Percentiles rank a stretch among this genome's conserved stretches.
phyloP scores from a whole-genome alignment of 2,329 filamentous ascomycete species.

The Phialocephala sp. region DNA sequence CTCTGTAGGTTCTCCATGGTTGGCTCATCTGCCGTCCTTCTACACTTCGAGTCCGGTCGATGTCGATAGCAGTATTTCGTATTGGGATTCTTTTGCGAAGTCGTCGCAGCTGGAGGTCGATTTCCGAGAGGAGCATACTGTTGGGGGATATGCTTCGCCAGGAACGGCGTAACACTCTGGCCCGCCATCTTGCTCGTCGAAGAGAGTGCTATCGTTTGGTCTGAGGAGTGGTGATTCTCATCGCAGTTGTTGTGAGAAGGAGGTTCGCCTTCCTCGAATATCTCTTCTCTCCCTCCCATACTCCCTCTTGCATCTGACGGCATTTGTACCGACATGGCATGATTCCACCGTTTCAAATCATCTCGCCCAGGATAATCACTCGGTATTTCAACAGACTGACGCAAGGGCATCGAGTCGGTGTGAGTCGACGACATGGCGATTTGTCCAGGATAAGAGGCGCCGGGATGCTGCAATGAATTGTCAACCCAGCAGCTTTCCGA shows the following conservation, averaged over 20 bases:
- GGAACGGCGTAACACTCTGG: slow-evolving; percentile 65
- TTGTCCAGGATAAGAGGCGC: slow-evolving; percentile 10
- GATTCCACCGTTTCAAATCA: slow-evolving; percentile 22
- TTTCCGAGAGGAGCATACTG: slow-evolving; percentile 81
- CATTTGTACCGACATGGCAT: slow-evolving; percentile 27
- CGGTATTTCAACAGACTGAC: slow-evolving; percentile 38
- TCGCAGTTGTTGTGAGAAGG: slow-evolving; percentile 38
- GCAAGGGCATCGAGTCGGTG: slow-evolving; percentile 32
- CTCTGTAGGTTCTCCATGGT: slow-evolving; percentile 95
- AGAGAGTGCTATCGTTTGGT: slow-evolving; percentile 37
- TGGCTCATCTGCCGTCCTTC: slow-evolving; percentile 88
- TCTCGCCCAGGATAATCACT: slow-evolving; percentile 22
- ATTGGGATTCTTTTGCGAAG: slow-evolving; percentile 63
- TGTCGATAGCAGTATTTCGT: slow-evolving; percentile 97
- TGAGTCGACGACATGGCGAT: slow-evolving; percentile 36
- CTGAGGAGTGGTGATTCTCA: slow-evolving; percentile 30
- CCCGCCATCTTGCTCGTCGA: slow-evolving; percentile 40
- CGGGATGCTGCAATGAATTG: slow-evolving; percentile 15
- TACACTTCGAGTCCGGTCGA: slow-evolving; percentile 90
- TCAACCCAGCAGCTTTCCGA: background rate
- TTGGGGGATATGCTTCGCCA: slow-evolving; percentile 87
- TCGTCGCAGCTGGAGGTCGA: slow-evolving; percentile 45
- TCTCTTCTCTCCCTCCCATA: slow-evolving; percentile 19
- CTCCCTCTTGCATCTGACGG: slow-evolving; percentile 21
- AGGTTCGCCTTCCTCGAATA: slow-evolving; percentile 29